phyloP scores from a whole-genome alignment of 139 green algal species.

The Chlorella sp. region DNA sequence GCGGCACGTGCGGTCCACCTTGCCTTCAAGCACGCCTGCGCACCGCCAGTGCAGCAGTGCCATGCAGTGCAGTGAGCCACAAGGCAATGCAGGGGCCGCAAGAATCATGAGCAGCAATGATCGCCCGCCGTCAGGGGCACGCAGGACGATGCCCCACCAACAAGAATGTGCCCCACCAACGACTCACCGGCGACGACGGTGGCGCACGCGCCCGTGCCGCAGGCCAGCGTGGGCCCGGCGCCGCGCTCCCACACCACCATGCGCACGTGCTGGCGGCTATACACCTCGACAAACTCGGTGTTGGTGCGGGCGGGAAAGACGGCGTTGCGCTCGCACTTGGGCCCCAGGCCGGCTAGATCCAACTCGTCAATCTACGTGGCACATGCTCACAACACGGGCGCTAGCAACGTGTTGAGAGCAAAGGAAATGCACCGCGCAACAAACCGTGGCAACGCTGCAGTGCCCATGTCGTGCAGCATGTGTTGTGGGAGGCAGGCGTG shows the following conservation, averaged over 20 bases:
- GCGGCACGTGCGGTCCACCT: conserved; percentile 62
- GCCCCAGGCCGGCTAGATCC: conserved; percentile 64
- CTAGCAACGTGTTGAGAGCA: background rate
- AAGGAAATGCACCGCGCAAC: background rate
- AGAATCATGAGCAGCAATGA: too few relatives aligned
- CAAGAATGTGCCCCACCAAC: background rate
- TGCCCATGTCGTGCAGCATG: background rate
- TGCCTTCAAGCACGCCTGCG: conserved; percentile 85
- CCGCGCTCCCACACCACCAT: conserved; percentile 98
- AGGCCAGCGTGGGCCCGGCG: conserved; percentile 92
- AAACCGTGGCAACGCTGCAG: background rate
- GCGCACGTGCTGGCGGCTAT: conserved; percentile 64
- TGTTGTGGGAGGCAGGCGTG: too few relatives aligned
- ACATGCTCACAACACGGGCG: background rate
- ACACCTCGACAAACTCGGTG: conserved; percentile 88
- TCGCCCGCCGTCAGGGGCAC: too few relatives aligned
- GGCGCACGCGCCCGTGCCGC: conserved; percentile 94
- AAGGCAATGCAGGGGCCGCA: too few relatives aligned
- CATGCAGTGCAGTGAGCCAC: too few relatives aligned
- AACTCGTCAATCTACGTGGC: conserved; percentile 63
- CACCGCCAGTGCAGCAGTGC: too few relatives aligned
- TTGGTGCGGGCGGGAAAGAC: conserved; percentile 93
- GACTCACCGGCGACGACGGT: conserved; percentile 82
- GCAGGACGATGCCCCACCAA: too few relatives aligned
- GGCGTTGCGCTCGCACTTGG: conserved; percentile 84